A percentile compares a stretch with the other conserved stretches of the same genome.
Evolutionary conservation across 805 yeast genomes (phyloP).

Genomic region (Myxozyma sirexii): DNA sequence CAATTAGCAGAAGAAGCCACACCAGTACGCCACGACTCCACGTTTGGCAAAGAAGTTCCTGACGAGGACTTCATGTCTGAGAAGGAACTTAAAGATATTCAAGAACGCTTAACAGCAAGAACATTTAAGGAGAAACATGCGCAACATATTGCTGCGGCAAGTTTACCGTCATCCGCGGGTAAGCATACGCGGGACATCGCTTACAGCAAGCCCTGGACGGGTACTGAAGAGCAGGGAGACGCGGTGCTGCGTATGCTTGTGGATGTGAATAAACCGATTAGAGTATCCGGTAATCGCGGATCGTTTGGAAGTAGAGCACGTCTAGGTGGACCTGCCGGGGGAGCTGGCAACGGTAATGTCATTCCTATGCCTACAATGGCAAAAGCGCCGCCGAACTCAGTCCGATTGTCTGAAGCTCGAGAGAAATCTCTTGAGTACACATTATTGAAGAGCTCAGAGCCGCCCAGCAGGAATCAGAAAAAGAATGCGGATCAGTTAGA

Average conservation of each 20-base stretch:
- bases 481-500: conserved; percentile 41
- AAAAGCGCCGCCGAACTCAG: conserved; percentile 31
- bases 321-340: conserved; percentile 32
- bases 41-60: conserved; percentile 40
- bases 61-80: conserved; percentile 7
- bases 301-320: conserved; percentile 3
- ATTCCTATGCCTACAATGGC: conserved; percentile 36
- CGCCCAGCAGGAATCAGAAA: background rate
- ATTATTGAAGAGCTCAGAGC: conserved; percentile 46
- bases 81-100: conserved; percentile 16
- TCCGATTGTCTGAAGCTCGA: conserved; percentile 60
- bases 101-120: conserved; percentile 39
- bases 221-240: conserved; percentile 54
- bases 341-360: conserved; percentile 27
- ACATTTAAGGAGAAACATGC: conserved; percentile 48
- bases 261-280: conserved; percentile 52
- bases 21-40: conserved; percentile 44
- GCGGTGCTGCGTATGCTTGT: conserved; percentile 57
- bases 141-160: conserved; percentile 47
- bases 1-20: conserved; percentile 50
- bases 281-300: conserved; percentile 24
- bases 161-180: conserved; percentile 50
- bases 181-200: conserved; percentile 55
- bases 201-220: conserved; percentile 59
- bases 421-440: conserved; percentile 69